These are phyloP conservation scores for Phlebopus sp. DNA, from an alignment of 1,284 basidiomycete genomes.

Conservation along the genomic window DNA sequence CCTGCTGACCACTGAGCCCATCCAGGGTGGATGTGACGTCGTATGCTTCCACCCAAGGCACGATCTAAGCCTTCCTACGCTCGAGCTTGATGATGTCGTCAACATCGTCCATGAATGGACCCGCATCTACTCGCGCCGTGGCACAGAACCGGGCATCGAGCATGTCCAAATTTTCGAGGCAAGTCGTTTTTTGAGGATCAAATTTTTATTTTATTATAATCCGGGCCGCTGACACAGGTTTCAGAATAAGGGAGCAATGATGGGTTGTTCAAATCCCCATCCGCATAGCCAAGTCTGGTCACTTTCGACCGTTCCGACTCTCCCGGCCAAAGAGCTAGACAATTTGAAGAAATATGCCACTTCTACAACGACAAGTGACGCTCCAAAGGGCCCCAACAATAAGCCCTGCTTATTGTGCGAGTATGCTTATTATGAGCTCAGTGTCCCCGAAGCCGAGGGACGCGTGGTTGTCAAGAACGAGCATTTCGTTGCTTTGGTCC, in stretches of 20 bases:
- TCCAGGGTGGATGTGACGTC: slow-evolving; percentile 87
- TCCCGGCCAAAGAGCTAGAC: slow-evolving; percentile 64
- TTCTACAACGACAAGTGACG: slow-evolving; percentile 37
- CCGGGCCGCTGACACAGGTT: slow-evolving; percentile 1
- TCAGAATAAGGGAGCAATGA: slow-evolving; percentile 92
- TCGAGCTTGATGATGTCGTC: slow-evolving; percentile 62
- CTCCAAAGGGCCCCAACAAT: slow-evolving; percentile 58
- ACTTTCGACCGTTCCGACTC: slow-evolving; percentile 69
- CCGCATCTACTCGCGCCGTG: slow-evolving; percentile 61
- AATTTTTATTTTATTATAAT: no score
- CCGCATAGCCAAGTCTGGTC: slow-evolving; percentile 95
- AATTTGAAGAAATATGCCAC: slow-evolving; percentile 59
- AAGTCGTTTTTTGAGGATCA: slow-evolving; percentile 12
- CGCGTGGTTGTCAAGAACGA: slow-evolving; percentile 76
- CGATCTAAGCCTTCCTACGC: slow-evolving; percentile 84
- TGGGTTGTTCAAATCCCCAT: slow-evolving; percentile 97
- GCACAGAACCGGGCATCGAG: slow-evolving; percentile 61
- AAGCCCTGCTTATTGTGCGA: slow-evolving; percentile 80
- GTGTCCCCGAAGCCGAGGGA: slow-evolving; percentile 40
- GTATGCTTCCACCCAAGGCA: slow-evolving; percentile 89
- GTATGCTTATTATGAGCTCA: slow-evolving; percentile 75
- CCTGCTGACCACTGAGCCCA: slow-evolving; percentile 68
- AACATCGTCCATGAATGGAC: slow-evolving; percentile 78
- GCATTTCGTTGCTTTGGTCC: slow-evolving; percentile 86
- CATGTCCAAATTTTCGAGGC: slow-evolving; percentile 93